phyloP scores from a whole-genome alignment of 352 stramenopile species.

The Blastocystis sp. region DNA sequence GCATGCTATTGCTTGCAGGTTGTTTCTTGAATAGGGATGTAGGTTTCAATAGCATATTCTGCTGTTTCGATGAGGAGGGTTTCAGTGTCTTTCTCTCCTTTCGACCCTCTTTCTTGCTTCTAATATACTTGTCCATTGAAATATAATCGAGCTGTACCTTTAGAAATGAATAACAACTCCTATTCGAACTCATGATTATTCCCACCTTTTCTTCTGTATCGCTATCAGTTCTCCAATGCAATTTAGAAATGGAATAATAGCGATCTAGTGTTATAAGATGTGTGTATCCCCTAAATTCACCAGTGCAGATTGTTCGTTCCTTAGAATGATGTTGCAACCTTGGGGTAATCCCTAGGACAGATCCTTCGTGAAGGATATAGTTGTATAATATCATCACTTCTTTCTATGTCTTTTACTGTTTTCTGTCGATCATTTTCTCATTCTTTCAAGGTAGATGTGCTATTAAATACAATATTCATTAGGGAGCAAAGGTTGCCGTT shows the following conservation, averaged over 20 bases:
- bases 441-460: neutral
- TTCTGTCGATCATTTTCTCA: neutral
- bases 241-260: too few relatives aligned
- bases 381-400: neutral
- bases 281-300: too few relatives aligned
- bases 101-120: neutral
- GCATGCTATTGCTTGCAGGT: neutral
- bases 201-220: too few relatives aligned
- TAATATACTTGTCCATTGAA: slow-evolving; percentile 3
- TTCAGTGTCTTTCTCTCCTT: neutral
- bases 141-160: too few relatives aligned
- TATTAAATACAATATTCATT: neutral
- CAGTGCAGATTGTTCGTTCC: too few relatives aligned
- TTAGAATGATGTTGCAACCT: too few relatives aligned
- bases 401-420: neutral
- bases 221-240: too few relatives aligned
- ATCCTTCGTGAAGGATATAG: neutral
- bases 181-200: too few relatives aligned
- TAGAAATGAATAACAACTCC: too few relatives aligned
- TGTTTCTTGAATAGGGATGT: neutral
- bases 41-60: neutral
- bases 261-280: too few relatives aligned
- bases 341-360: too few relatives aligned
- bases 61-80: neutral
- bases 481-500: slow-evolving; percentile 65